These are phyloP conservation scores for Petrea volubilis DNA, from an alignment of 257 asterid species.

Conservation along the genomic window DNA sequence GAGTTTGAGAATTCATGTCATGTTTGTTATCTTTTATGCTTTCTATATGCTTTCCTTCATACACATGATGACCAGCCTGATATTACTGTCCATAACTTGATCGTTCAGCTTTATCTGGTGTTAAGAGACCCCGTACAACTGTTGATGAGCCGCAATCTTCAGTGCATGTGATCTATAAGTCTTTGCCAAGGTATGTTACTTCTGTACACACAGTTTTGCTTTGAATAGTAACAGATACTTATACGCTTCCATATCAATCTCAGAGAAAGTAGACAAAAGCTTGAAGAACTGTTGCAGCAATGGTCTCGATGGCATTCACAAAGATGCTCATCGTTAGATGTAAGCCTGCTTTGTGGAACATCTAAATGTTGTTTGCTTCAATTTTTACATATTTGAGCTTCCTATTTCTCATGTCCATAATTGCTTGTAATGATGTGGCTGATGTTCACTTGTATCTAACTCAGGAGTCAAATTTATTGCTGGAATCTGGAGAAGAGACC, in stretches of 20 bases:
- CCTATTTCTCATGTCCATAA: constrained; percentile 13
- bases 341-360: constrained; percentile 33
- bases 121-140: constrained; percentile 74
- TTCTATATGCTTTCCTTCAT: neutral
- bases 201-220: constrained; percentile 11
- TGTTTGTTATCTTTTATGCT: neutral
- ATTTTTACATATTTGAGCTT: constrained; percentile 2
- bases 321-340: constrained; percentile 60
- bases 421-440: constrained; percentile 21
- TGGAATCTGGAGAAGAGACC: constrained; percentile 90
- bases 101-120: constrained; percentile 64
- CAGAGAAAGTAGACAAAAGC: constrained; percentile 91
- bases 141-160: constrained; percentile 73
- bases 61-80: constrained; percentile 16
- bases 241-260: constrained; percentile 26
- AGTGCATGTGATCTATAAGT: constrained; percentile 68
- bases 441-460: constrained; percentile 20
- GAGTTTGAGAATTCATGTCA: neutral
- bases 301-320: constrained; percentile 94
- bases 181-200: constrained; percentile 68
- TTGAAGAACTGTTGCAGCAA: constrained; percentile 76
- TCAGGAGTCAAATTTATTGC: constrained; percentile 63
- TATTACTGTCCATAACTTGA: constrained; percentile 43
- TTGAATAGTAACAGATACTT: constrained; percentile 3
- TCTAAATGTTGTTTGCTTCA: constrained; percentile 3